Evolutionary conservation across 768 basidiomycete species (phyloP).

Genomic region (Cystofilobasidium ferigula): DNA sequence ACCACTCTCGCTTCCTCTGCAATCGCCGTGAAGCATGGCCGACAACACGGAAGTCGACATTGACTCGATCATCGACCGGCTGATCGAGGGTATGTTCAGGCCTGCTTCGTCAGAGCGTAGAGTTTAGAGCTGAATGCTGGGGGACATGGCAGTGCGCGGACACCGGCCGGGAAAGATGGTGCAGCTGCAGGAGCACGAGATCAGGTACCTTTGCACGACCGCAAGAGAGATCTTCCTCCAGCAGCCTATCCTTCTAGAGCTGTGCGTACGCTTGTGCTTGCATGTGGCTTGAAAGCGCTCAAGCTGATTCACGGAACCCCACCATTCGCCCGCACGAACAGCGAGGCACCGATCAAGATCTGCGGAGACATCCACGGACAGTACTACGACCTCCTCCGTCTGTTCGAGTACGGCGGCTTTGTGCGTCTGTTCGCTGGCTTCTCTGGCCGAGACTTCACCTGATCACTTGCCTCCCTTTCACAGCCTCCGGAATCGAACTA

Average conservation of each 20-base stretch:
- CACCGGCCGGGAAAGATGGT: conserved; percentile 98
- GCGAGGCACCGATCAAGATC: conserved; percentile 98
- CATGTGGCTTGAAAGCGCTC: background rate
- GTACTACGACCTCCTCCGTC: conserved; percentile 93
- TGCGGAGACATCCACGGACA: conserved; percentile 99
- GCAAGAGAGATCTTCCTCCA: conserved; percentile 98
- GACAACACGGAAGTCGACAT: conserved; percentile 54
- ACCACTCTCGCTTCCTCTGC: background rate
- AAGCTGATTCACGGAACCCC: background rate
- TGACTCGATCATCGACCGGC: conserved; percentile 96
- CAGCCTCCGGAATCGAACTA: conserved; percentile 96
- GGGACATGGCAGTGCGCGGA: conserved; percentile 61
- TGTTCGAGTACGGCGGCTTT: conserved; percentile 99
- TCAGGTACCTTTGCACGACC: conserved; percentile 97
- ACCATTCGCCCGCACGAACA: background rate
- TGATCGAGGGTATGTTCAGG: conserved; percentile 92
- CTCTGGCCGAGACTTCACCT: background rate
- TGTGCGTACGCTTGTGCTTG: conserved; percentile 1
- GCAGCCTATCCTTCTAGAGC: conserved; percentile 21
- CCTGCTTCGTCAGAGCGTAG: no score
- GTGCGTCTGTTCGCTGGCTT: conserved; percentile 14
- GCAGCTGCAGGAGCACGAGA: conserved; percentile 95
- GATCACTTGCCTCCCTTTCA: background rate
- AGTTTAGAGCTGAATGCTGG: background rate
- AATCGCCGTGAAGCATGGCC: conserved; percentile 1